Evolutionary conservation across 768 basidiomycete species (phyloP).

Genomic region (Candolleomyces aberdarensis): DNA sequence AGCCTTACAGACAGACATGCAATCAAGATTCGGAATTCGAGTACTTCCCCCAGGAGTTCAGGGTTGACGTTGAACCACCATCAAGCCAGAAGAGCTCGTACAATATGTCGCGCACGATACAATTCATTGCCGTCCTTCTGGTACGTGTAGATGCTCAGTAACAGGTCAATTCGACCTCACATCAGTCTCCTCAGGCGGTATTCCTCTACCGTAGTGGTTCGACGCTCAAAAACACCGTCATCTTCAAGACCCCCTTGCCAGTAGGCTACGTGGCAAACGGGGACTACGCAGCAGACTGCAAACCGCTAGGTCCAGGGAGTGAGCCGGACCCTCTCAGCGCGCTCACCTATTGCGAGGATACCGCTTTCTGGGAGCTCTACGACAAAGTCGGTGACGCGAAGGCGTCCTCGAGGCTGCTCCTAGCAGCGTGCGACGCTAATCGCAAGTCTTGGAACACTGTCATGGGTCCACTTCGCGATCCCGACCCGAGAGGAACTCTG

Average conservation of each 20-base stretch:
- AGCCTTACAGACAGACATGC: no score
- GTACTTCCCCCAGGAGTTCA: no score
- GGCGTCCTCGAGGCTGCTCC: conserved; percentile 43
- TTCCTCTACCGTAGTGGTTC: conserved; percentile 44
- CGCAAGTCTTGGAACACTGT: conserved; percentile 73
- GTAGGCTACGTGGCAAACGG: conserved; percentile 50
- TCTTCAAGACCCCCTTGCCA: conserved; percentile 44
- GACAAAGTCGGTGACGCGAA: conserved; percentile 28
- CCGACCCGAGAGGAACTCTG: conserved; percentile 54
- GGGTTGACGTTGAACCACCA: no score
- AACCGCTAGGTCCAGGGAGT: conserved; percentile 23
- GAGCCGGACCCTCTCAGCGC: conserved; percentile 30
- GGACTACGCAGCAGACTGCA: conserved; percentile 45
- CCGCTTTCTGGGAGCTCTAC: conserved; percentile 58
- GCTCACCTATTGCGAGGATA: conserved; percentile 63
- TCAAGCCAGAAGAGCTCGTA: no score
- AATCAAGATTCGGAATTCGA: no score
- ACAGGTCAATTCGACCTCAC: not conserved
- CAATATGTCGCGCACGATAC: no score
- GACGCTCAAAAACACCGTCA: conserved; percentile 36
- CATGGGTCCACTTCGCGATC: conserved; percentile 65
- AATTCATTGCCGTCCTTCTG: not conserved
- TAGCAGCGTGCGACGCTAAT: conserved; percentile 50
- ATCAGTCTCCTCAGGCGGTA: conserved; percentile 29
- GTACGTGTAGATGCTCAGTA: not conserved